Evolutionary conservation across 495 filamentous ascomycete genomes (phyloP).

Genomic region (Hypomontagnella submonticulosa): DNA sequence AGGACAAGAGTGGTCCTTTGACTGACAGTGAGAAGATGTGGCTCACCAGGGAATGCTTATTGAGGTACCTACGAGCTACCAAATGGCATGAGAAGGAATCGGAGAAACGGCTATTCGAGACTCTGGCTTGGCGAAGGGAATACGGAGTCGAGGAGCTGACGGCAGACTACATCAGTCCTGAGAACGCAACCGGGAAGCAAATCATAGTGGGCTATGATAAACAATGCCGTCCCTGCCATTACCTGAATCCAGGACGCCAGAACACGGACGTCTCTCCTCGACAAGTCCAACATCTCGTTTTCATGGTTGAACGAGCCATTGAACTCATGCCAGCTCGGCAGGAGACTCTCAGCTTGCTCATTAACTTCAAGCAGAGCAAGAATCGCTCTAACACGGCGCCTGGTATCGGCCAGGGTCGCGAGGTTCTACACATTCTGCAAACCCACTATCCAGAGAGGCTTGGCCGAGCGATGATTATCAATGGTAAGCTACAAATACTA

Average conservation of each 20-base stretch:
- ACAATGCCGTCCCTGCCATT: conserved; percentile 83
- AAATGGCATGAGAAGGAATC: conserved; percentile 87
- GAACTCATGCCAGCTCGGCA: conserved; percentile 87
- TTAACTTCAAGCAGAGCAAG: conserved; percentile 81
- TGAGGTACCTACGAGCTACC: conserved; percentile 91
- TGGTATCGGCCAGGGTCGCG: conserved; percentile 76
- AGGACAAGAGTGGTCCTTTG: conserved; percentile 71
- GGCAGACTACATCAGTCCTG: conserved; percentile 83
- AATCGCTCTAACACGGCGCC: conserved; percentile 80
- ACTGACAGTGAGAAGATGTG: conserved; percentile 86
- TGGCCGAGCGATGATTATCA: conserved; percentile 87
- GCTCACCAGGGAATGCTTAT: conserved; percentile 89
- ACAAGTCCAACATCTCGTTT: conserved; percentile 94
- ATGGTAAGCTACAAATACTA: conserved; percentile 65
- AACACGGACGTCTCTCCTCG: conserved; percentile 92
- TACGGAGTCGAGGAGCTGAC: conserved; percentile 81
- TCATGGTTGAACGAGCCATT: conserved; percentile 90
- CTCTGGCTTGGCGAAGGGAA: conserved; percentile 88
- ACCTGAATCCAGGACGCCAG: conserved; percentile 87
- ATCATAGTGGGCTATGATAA: conserved; percentile 88
- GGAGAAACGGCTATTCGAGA: conserved; percentile 79
- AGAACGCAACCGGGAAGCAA: conserved; percentile 97
- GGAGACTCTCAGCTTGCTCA: conserved; percentile 84
- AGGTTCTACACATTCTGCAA: conserved; percentile 88
- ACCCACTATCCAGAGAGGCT: conserved; percentile 94